Evolutionary conservation across 192 early-diverging fungal species (phyloP), one percentile per base, ranked within the genome.

Genomic region (Lobulomyces angularis): DNA sequence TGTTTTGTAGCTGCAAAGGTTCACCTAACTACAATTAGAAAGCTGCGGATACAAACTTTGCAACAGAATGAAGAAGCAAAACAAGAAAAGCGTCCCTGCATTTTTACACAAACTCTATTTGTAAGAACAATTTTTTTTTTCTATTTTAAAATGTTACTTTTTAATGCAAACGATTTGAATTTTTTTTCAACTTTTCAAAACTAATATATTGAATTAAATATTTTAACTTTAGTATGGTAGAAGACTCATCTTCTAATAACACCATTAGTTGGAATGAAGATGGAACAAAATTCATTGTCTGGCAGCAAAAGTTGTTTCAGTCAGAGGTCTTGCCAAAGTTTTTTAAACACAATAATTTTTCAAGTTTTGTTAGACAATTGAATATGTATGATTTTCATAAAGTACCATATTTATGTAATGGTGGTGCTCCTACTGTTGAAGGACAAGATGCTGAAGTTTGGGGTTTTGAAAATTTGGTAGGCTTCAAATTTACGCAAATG

Each of bases 301-400:
- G 16, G 55, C n/a, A 50, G 9, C 3, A 37, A 14, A 6, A 29
- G 42, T 47, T 8, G 45, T 74, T 78, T 52, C 65, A 71, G 5
- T 46, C 46, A 29, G 35, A 53, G 17, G 60, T 77, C 7, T 57
- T 78, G 24, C 75, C 75, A 9, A 49, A 45, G 14, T 77, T 67
- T 43, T 78, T 77, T 46, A 78, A 78, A 37, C 73, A 77, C 56
- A 70, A 70, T 56, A 76, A 78, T 46, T 77, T 77, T 37, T 51
- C 63, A 17, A 54, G 48, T 19, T 78, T 78, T 45, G 65, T 77
- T 17, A 51, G 73, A 9, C 73, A 76, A 41, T 53, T 76, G 3
- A 76, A 76, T 56, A 76, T 77, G 67, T 76, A 98, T 51, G 94
- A 86, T 9, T 98, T 98, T 48, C 90, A 90, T 61, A 97, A 97